Conservation (phyloP, 768 basidiomycete genomes). For the Mycena chlorophos region DNA sequence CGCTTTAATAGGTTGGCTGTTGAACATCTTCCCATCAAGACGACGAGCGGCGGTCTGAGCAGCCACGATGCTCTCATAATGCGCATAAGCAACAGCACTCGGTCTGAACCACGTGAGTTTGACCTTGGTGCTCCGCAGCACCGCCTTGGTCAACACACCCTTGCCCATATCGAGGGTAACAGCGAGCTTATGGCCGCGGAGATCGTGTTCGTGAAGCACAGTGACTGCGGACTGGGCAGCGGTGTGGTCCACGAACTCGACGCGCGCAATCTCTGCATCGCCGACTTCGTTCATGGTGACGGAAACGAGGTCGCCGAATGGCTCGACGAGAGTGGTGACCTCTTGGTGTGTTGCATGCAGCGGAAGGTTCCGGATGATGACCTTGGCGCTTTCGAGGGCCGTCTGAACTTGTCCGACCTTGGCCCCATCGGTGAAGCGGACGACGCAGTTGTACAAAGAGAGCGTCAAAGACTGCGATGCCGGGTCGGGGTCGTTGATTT, state of each 20-base stretch:
- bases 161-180: slow-evolving; percentile 16
- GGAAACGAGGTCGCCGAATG: slow-evolving; percentile 32
- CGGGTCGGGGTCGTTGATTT: not conserved
- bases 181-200: slow-evolving; percentile 26
- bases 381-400: slow-evolving; percentile 37
- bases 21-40: slow-evolving; percentile 25
- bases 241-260: slow-evolving; percentile 32
- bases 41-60: slow-evolving; percentile 13
- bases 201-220: slow-evolving; percentile 34
- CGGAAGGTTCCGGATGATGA: slow-evolving; percentile 34
- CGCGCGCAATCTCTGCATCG: slow-evolving; percentile 16
- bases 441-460: slow-evolving; percentile 31
- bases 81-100: slow-evolving; percentile 5
- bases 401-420: slow-evolving; percentile 35
- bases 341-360: slow-evolving; percentile 23
- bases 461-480: slow-evolving; percentile 15
- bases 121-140: slow-evolving; percentile 28
- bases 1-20: slow-evolving; percentile 41
- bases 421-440: slow-evolving; percentile 36
- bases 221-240: slow-evolving; percentile 36
- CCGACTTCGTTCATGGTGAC: slow-evolving; percentile 26
- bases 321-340: slow-evolving; percentile 31
- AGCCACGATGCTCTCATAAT: not conserved
- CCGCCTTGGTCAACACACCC: slow-evolving; percentile 7
- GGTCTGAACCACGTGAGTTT: slow-evolving; percentile 50